phyloP scores from a whole-genome alignment of 345 rosid genomes.

The Eucalyptus paniculata region DNA sequence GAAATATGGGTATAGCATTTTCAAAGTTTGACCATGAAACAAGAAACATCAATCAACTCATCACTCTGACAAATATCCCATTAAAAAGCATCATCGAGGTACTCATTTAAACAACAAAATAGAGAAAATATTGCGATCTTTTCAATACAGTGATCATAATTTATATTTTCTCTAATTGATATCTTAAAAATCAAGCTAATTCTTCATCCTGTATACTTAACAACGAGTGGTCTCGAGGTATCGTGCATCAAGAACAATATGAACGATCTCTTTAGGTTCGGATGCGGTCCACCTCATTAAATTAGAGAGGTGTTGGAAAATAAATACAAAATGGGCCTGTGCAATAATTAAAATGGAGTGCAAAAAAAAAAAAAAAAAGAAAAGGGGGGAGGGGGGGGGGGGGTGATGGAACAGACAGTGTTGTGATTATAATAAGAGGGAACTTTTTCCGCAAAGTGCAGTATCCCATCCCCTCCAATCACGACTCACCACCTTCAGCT shows the following conservation, averaged over 20 bases:
- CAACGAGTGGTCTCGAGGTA: not conserved
- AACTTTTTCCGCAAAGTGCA: constrained; percentile 16
- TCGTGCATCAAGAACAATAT: not conserved
- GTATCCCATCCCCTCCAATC: constrained; percentile 40
- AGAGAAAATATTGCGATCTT: not conserved
- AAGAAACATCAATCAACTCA: not conserved
- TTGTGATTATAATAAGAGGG: constrained; percentile 6
- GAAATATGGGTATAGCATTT: not conserved
- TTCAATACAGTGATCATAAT: not conserved
- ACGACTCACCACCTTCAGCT: constrained; percentile 18
- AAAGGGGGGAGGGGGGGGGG: accelerated
- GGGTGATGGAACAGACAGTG: not conserved
- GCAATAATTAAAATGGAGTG: not conserved
- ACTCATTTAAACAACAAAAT: not conserved
- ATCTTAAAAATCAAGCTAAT: not conserved
- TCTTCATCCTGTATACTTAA: accelerated
- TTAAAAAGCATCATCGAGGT: accelerated
- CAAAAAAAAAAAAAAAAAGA: not conserved
- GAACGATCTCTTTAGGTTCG: not conserved
- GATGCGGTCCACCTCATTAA: not conserved
- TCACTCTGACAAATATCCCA: accelerated
- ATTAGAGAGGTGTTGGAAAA: not conserved
- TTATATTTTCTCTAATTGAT: accelerated
- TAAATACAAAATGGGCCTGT: not conserved
- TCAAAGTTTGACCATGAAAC: not conserved